Base-by-base conservation (phyloP, 306 rosid genomes). In the Lathyrus tuberosus region DNA sequence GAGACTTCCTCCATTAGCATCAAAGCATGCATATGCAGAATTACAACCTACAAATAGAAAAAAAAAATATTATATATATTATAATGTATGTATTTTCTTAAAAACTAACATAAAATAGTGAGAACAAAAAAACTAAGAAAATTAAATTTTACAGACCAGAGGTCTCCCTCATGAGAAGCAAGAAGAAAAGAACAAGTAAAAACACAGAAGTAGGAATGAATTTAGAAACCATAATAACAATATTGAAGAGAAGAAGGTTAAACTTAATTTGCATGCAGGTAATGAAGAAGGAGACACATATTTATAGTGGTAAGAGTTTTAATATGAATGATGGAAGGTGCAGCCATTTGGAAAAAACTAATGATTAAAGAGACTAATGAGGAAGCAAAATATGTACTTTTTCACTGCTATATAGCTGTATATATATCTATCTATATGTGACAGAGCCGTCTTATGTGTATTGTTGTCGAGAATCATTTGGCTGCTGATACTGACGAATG, bases 331-430 rank as follows among this genome's bases (percentile, higher is more conserved):
- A 88, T 86, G 80, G 81, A 70, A 47, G 49, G 20, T 58, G 88
- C 86, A 85, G 95, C 89, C 91, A 75, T 80, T 88, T 87, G 54
- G 14, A 41, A 63, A 75, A 83, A 82, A 79, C 78, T 81, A 79
- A 82, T 83, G 73, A 46, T 83, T 72, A 74, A 73, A 44, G 62
- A 63, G 28, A 67, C 4, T 71, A 70, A 57, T 43, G 62, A 26
- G 18, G 62, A 56, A 56, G 62, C 62, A 56, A 2, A 12, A 56
- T 56, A 8, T 56, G 62, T 56, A 26, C 53, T 3, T 47, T 47
- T 47, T 47, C 53, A 9, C 28, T 8, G 57, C 26, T 51, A 18
- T 8, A 33, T 7, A 35, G 9, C 40, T 35, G 14, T 56, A 42
- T 53, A 38, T 41, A 17, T 51, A 47, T 57, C 18, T 51, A 47